Conservation (phyloP, 257 asterid genomes). For the Forsythia viridissima region DNA sequence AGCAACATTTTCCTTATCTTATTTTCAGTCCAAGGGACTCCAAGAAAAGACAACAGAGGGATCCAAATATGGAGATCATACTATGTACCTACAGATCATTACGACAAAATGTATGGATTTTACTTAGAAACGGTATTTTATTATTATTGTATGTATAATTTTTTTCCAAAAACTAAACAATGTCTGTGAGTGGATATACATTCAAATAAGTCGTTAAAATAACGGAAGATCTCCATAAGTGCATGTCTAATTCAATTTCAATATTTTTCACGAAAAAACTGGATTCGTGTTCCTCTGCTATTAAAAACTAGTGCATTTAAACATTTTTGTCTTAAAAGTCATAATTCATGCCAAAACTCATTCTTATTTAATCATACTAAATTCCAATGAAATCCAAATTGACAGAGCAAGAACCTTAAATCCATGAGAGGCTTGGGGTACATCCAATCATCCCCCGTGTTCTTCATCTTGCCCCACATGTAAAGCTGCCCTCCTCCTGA, state of each 20-base stretch:
- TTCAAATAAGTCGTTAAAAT: neutral
- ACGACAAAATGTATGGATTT: neutral
- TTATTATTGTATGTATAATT: neutral
- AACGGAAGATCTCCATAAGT: neutral
- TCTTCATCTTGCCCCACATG: slow-evolving; percentile 99
- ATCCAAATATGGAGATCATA: neutral
- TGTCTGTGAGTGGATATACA: neutral
- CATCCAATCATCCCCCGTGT: slow-evolving; percentile 97
- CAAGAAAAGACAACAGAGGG: neutral
- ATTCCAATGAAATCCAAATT: slow-evolving; percentile 5
- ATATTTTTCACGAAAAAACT: neutral
- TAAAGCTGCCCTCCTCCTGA: slow-evolving; percentile 99
- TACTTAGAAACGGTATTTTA: neutral
- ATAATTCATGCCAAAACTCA: neutral
- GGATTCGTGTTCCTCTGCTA: neutral
- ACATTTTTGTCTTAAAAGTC: neutral
- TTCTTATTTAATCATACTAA: neutral
- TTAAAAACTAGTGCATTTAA: neutral
- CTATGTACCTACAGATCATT: neutral
- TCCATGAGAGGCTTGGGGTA: slow-evolving; percentile 98
- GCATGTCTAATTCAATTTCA: neutral
- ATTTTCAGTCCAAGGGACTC: neutral
- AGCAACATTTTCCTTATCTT: neutral
- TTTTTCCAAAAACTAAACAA: neutral
- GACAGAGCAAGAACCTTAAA: slow-evolving; percentile 61